phyloP scores from a whole-genome alignment of 371 early-diverging fungal species.

The Mucor piriformis region DNA sequence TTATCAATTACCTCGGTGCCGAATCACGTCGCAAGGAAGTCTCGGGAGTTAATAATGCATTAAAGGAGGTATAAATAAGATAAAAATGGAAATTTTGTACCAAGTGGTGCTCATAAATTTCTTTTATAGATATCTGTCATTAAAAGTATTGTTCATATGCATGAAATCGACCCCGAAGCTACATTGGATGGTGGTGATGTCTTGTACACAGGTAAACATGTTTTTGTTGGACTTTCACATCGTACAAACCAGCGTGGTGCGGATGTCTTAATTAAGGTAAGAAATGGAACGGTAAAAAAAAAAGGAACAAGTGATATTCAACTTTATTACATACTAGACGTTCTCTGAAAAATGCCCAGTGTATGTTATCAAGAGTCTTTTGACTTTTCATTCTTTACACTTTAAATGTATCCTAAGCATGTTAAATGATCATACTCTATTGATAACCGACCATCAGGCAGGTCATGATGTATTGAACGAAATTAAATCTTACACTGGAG shows the following conservation, averaged over 20 bases:
- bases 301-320: neutral
- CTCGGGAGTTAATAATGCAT: conserved; percentile 16
- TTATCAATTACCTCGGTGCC: conserved; percentile 34
- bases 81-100: conserved; percentile 17
- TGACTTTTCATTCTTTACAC: conserved; percentile 23
- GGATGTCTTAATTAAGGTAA: conserved; percentile 21
- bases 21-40: conserved; percentile 34
- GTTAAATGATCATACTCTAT: conserved; percentile 14
- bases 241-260: conserved; percentile 38
- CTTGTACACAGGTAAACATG: conserved; percentile 31
- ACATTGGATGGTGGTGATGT: conserved; percentile 45
- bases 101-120: conserved; percentile 2
- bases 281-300: neutral
- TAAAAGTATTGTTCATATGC: conserved; percentile 26
- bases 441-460: conserved; percentile 31
- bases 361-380: conserved; percentile 21
- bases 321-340: conserved; percentile 4
- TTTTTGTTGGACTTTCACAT: conserved; percentile 38
- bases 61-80: conserved; percentile 16
- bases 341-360: conserved; percentile 21
- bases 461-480: conserved; percentile 22
- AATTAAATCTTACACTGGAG: conserved; percentile 15
- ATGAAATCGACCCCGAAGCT: conserved; percentile 25
- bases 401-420: conserved; percentile 39
- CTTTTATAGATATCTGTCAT: conserved; percentile 20